These are phyloP conservation scores for Grosmannia penicillata DNA, from an alignment of 2,329 filamentous ascomycete genomes.

Conservation along the genomic window DNA sequence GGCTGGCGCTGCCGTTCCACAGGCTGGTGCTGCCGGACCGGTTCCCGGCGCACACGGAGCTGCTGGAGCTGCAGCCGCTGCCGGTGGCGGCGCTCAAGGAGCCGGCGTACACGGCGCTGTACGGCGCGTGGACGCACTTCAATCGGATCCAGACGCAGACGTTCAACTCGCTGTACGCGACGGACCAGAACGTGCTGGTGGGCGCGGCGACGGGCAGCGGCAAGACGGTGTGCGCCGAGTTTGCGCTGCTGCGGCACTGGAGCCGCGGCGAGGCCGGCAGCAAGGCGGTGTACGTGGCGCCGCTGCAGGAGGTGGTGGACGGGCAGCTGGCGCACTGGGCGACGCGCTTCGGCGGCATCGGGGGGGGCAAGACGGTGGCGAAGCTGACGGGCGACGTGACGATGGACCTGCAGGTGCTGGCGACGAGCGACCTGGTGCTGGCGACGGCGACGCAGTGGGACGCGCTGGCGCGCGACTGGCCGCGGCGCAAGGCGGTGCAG, in stretches of 20 bases:
- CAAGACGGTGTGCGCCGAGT: constrained; percentile 94
- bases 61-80: constrained; percentile 82
- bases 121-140: constrained; percentile 74
- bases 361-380: constrained; percentile 76
- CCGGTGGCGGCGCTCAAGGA: constrained; percentile 77
- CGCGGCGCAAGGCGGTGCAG: constrained; percentile 88
- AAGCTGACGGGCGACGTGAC: constrained; percentile 91
- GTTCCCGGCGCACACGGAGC: constrained; percentile 84
- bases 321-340: constrained; percentile 73
- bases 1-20: constrained; percentile 84
- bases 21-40: constrained; percentile 90
- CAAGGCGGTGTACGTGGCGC: constrained; percentile 75
- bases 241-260: constrained; percentile 85
- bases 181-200: constrained; percentile 86
- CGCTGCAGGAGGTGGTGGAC: constrained; percentile 87
- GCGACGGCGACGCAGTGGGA: constrained; percentile 95
- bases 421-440: constrained; percentile 75
- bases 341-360: constrained; percentile 53
- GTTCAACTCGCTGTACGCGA: constrained; percentile 83
- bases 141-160: constrained; percentile 97
- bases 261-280: constrained; percentile 29
- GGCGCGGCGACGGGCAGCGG: constrained; percentile 89
- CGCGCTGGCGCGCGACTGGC: constrained; percentile 89
- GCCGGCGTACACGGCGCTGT: constrained; percentile 67
- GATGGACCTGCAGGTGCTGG: constrained; percentile 76